A percentile compares a stretch with the other conserved stretches of the same genome.
These are phyloP conservation scores for Serendipita sp. DNA, from an alignment of 768 basidiomycete genomes.

Conservation along the genomic window DNA sequence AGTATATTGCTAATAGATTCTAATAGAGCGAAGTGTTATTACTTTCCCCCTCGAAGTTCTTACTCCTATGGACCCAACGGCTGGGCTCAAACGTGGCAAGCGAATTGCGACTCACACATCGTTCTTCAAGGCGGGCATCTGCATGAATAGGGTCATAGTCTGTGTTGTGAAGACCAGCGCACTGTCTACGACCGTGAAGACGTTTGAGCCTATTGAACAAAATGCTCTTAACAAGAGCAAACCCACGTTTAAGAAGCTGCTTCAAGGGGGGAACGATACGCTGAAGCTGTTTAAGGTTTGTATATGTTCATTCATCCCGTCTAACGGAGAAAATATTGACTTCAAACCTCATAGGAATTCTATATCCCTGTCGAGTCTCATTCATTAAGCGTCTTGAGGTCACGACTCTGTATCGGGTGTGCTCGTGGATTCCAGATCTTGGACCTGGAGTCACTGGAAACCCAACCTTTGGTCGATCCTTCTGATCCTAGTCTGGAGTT, in stretches of 20 bases:
- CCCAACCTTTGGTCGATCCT: conserved; percentile 89
- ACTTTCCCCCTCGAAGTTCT: conserved; percentile 91
- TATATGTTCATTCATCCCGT: conserved; percentile 10
- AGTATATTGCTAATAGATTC: neutral
- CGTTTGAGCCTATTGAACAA: conserved; percentile 90
- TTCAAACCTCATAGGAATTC: conserved; percentile 51
- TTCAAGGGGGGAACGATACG: conserved; percentile 91
- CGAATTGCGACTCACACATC: conserved; percentile 90
- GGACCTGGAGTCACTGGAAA: conserved; percentile 91
- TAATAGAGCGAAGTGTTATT: conserved; percentile 77
- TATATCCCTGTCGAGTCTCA: conserved; percentile 96
- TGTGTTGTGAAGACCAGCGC: conserved; percentile 95
- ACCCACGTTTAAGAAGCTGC: conserved; percentile 84
- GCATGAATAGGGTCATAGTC: conserved; percentile 77
- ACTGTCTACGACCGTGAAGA: conserved; percentile 92
- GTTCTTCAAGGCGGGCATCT: conserved; percentile 94
- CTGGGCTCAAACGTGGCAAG: conserved; percentile 84
- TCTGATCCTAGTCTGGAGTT: conserved; percentile 83
- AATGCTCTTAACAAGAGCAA: conserved; percentile 59
- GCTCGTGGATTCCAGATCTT: conserved; percentile 98
- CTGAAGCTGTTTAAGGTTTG: conserved; percentile 75
- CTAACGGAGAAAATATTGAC: neutral
- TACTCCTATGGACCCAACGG: conserved; percentile 76
- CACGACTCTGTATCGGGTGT: conserved; percentile 91
- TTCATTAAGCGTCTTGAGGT: conserved; percentile 94